Base-by-base conservation (phyloP, 2,329 filamentous ascomycete species). In the Fusarium bulbicola region DNA sequence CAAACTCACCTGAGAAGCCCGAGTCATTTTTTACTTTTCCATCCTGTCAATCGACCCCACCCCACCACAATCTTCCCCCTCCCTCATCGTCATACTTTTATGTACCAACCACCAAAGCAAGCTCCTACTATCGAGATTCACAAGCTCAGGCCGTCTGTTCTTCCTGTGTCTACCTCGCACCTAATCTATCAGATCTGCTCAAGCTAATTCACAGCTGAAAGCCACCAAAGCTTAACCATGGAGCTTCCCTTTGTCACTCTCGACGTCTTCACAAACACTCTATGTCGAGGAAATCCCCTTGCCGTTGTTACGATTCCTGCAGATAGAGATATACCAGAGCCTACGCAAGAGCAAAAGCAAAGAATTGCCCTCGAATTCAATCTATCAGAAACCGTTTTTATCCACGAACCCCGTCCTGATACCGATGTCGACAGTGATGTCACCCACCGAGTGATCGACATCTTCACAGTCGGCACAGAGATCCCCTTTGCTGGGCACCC, bases 401-500 rank as follows among this genome's bases (percentile, higher is more conserved):
- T 91, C 39, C 88, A 91, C 80, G 85, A 86, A 54, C 70, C 79
- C 53, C 53, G 58, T 45, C 74, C 80, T 34, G 80, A 82, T 52
- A 70, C 80, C 34, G 80, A 82, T 53, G 70, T 73, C 18, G 78
- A 69, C 52, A 66, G 61, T 75, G 72, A 73, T 66, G 79, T 60
- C 76, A 82, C 67, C 69, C 60, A 63, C 53, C 80, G 86, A 47
- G 80, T 80, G 59, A 84, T 91, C 72, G 87, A 91, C 79, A 92
- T 92, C 74, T 92, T 91, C 82, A 88, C 88, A 39, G 78, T 82
- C 46, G 77, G 81, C 14, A 77, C 81, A 39, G 90, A 92, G 79
- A 80, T 91, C 24, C 86, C 88, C 26, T 91, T 92, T 72, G 89
- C 89, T 7, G 89, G 90, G 6, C 89, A 92, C 80, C 89, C 90